phyloP scores from a whole-genome alignment of 768 basidiomycete genomes.

The Dentipellis sp. region DNA sequence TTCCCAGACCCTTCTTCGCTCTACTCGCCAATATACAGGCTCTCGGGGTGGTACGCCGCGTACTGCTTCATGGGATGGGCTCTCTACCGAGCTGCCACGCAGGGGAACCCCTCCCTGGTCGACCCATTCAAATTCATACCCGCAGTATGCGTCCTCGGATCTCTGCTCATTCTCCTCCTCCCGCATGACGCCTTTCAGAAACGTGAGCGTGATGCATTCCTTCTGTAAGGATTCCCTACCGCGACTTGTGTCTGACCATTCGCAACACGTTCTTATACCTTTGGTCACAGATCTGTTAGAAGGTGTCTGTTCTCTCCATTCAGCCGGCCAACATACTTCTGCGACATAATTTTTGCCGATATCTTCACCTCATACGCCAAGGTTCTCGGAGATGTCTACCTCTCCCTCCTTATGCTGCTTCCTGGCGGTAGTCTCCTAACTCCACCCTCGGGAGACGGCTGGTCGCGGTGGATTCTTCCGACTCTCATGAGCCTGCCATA shows the following conservation, averaged over 20 bases:
- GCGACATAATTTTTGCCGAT: conserved; percentile 91
- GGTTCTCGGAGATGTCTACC: conserved; percentile 90
- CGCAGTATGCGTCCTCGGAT: conserved; percentile 50
- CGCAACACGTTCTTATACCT: conserved; percentile 1
- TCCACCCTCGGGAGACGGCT: conserved; percentile 52
- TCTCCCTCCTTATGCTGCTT: conserved; percentile 80
- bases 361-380: conserved; percentile 95
- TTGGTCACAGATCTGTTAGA: conserved; percentile 45
- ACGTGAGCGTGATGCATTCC: conserved; percentile 66
- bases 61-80: conserved; percentile 66
- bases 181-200: conserved; percentile 64
- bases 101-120: conserved; percentile 47
- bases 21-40: conserved; percentile 56
- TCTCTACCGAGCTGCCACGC: conserved; percentile 51
- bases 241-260: not conserved
- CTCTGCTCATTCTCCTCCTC: conserved; percentile 48
- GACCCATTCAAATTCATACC: conserved; percentile 76
- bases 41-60: conserved; percentile 49
- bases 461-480: conserved; percentile 70
- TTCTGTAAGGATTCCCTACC: conserved; percentile 47
- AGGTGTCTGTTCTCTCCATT: conserved; percentile 66
- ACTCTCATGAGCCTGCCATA: conserved; percentile 90
- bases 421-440: conserved; percentile 68
- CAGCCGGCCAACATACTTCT: conserved; percentile 66
- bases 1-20: conserved; percentile 31